These are phyloP conservation scores for Ustilago shanxiensis DNA, from an alignment of 1,284 basidiomycete genomes.

Conservation along the genomic window DNA sequence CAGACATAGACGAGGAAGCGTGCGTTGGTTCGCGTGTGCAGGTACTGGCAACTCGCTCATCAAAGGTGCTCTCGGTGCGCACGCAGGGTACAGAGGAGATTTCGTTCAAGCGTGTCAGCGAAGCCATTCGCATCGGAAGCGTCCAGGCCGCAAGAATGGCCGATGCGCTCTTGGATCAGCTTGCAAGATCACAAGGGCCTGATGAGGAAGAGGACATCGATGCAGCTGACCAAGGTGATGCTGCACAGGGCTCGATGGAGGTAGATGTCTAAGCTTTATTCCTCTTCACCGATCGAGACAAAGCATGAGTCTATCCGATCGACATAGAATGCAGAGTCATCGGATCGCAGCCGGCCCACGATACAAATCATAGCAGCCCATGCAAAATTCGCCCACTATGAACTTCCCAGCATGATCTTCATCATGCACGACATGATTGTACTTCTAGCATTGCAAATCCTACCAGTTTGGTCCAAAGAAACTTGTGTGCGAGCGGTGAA, in stretches of 20 bases:
- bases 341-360: no score
- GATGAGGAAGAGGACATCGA: conserved; percentile 25
- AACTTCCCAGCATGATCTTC: background rate
- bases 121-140: conserved; percentile 42
- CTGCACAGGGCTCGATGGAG: conserved; percentile 29
- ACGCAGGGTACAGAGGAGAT: conserved; percentile 46
- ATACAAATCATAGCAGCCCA: no score
- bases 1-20: conserved; percentile 59
- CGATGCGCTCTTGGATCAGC: conserved; percentile 35
- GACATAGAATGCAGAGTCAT: background rate
- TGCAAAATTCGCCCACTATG: background rate
- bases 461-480: background rate
- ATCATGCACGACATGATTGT: background rate
- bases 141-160: conserved; percentile 45
- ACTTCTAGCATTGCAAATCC: background rate
- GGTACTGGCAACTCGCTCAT: conserved; percentile 51
- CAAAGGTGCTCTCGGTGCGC: conserved; percentile 47
- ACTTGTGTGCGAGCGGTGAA: background rate
- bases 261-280: conserved; percentile 17
- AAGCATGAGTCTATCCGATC: background rate
- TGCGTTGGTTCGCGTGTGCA: conserved; percentile 49
- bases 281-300: background rate
- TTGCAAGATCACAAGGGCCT: conserved; percentile 13
- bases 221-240: background rate
- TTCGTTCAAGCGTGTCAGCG: conserved; percentile 42